A percentile compares a stretch with the other conserved stretches of the same genome.
Conservation (phyloP, 108 stramenopile species). For the Fragilaria crotonensis region DNA sequence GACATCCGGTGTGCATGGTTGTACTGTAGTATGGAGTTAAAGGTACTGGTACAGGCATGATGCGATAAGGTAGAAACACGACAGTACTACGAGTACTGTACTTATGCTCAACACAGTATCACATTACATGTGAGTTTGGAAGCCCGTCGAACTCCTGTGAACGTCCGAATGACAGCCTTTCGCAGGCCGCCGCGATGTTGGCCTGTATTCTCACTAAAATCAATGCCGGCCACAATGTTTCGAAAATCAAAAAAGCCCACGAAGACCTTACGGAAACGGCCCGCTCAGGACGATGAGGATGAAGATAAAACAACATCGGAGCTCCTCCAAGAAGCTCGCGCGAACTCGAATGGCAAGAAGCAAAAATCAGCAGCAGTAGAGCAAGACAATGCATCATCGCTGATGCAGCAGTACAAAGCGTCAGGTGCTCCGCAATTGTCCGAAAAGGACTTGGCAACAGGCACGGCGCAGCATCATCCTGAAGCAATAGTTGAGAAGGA, state of each 20-base stretch:
- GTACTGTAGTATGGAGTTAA: no score
- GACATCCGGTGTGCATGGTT: no score
- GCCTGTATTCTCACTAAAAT: no score
- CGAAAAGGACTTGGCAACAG: slow-evolving; percentile 41
- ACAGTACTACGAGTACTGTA: no score
- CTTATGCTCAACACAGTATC: no score
- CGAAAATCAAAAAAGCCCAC: slow-evolving; percentile 58
- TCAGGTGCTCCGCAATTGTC: slow-evolving; percentile 14
- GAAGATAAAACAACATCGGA: slow-evolving; percentile 17
- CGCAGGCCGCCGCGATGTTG: no score
- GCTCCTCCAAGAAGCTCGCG: slow-evolving; percentile 41
- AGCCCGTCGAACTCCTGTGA: no score
- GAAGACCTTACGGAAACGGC: slow-evolving; percentile 12
- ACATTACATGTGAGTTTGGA: no score
- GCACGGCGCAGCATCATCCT: slow-evolving; percentile 48
- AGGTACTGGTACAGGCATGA: no score
- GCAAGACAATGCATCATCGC: not conserved
- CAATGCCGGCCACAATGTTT: no score
- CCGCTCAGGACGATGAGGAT: slow-evolving; percentile 12
- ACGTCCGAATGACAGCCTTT: no score
- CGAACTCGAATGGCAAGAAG: slow-evolving; percentile 19
- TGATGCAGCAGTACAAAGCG: slow-evolving; percentile 44
- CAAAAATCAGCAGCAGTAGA: not conserved
- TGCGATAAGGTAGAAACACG: no score
- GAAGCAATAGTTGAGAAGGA: slow-evolving; percentile 3